Base-by-base conservation (phyloP, 2,329 filamentous ascomycete genomes). In the Bipolaris bicolor region DNA sequence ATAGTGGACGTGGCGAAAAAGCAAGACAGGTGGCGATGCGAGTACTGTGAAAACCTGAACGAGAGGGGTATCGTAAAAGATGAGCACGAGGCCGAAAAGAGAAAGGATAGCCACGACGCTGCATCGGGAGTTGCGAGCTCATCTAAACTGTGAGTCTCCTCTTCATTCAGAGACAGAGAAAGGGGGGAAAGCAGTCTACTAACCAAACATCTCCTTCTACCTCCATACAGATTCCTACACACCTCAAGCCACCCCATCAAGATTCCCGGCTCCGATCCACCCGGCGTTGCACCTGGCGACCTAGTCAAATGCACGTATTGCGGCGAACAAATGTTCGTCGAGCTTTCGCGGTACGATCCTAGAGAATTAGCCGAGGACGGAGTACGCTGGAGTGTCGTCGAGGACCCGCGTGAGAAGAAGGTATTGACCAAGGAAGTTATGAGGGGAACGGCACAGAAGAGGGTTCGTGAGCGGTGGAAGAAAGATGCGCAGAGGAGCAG, bases 1-100 rank as follows among this genome's bases (percentile, higher is more conserved):
- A 45, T 57, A 15, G 7, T 37, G 11, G 50, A 57, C 18, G 45
- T 36, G 2, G 44, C 18, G 7, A 55, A 46, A n/a, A 37, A 15
- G 33, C 55, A 54, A 7, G 55, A 58, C 18, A 39, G 55, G 15
- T 60, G 49, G 53, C 39, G 24, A 18, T 60, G 58, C 20, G 46
- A 53, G 49, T 43, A 58, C 10, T 60, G 58, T 39, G 55, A 26
- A 2, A 20, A 44, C 13, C n/a, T 58, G 13, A 58, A 45, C 34
- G 47, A 54, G 1, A 36, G 45, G 3, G 55, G 50, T 3, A 15
- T 50, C 9, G 11, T 24, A 3, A 31, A 24, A 1, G 20, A n/a
- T 13, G 22, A 26, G 26, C 7, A 9, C 10, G 20, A n/a, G 9
- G 18, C 13, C 7, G 24, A 11, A 1, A 31, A 26, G 1, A 18